phyloP scores from a whole-genome alignment of 108 stramenopile genomes.

The Skeletonema costatum region DNA sequence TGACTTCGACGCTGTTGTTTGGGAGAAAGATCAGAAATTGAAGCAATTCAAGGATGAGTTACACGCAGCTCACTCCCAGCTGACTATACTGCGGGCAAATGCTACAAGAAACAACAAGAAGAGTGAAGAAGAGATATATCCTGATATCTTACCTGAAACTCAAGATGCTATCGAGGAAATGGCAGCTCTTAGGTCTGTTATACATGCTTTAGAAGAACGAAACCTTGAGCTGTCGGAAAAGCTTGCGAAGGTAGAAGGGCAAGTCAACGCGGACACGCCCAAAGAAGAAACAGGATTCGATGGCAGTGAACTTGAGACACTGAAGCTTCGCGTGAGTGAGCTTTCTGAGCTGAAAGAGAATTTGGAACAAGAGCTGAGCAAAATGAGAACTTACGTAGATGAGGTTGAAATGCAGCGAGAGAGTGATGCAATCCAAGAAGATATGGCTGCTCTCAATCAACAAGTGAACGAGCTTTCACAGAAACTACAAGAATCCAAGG shows the following conservation, averaged over 20 bases:
- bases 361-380: not conserved
- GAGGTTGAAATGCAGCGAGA: conserved; percentile 8
- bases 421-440: not conserved
- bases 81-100: not conserved
- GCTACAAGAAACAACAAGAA: not conserved
- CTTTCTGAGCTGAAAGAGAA: not conserved
- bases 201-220: conserved; percentile 16
- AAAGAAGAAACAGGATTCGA: conserved; percentile 1
- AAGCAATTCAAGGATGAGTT: conserved; percentile 12
- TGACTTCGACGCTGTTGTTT: conserved; percentile 22
- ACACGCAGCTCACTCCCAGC: not conserved
- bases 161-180: conserved; percentile 16
- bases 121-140: conserved; percentile 15
- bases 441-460: not conserved
- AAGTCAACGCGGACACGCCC: conserved; percentile 6
- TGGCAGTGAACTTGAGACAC: not conserved
- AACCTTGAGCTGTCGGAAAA: conserved; percentile 18
- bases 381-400: not conserved
- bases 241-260: not conserved
- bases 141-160: conserved; percentile 22
- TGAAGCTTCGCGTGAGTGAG: conserved; percentile 5
- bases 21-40: conserved; percentile 24
- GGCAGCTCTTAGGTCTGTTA: conserved; percentile 9
- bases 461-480: not conserved
- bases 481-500: not conserved